phyloP scores from a whole-genome alignment of 208 protist species.

The Leishmania tarentolae region DNA sequence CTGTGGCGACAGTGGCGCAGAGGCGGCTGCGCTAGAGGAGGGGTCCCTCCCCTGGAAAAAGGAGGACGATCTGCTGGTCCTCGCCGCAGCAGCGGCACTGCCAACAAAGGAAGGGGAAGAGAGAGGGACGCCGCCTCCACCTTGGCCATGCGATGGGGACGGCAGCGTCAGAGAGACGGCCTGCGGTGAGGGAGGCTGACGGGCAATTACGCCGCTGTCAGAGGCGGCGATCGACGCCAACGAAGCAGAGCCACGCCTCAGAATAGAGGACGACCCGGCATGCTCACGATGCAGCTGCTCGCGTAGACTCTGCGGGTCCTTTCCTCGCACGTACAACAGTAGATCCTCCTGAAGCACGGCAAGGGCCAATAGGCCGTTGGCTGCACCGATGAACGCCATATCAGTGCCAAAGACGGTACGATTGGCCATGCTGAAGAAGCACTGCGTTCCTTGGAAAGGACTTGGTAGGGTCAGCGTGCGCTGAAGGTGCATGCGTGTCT shows the following conservation, averaged over 20 bases:
- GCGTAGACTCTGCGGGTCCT: slow-evolving; percentile 40
- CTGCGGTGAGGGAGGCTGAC: not conserved
- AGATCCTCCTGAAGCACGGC: slow-evolving; percentile 42
- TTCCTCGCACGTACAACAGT: slow-evolving; percentile 49
- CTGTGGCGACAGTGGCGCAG: not conserved
- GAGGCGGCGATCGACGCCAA: not conserved
- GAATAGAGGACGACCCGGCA: not conserved
- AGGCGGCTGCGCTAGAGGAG: not conserved
- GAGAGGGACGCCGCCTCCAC: not conserved
- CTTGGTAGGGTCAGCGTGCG: slow-evolving; percentile 52
- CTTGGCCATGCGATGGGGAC: not conserved
- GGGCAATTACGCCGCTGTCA: not conserved
- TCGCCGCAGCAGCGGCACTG: not conserved
- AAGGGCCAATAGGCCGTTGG: slow-evolving; percentile 59
- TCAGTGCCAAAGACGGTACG: slow-evolving; percentile 65
- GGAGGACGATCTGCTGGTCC: not conserved
- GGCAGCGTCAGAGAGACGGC: not conserved
- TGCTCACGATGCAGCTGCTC: slow-evolving; percentile 21
- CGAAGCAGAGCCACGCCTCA: not conserved
- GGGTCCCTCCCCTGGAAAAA: not conserved
- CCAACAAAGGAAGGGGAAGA: slow-evolving; percentile 2
- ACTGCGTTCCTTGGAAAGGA: slow-evolving; percentile 49
- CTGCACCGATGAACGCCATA: slow-evolving; percentile 65
- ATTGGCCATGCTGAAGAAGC: slow-evolving; percentile 80
- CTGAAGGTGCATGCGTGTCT: slow-evolving; percentile 45